phyloP scores from a whole-genome alignment of 495 filamentous ascomycete genomes.

The Choiromyces venosus region DNA sequence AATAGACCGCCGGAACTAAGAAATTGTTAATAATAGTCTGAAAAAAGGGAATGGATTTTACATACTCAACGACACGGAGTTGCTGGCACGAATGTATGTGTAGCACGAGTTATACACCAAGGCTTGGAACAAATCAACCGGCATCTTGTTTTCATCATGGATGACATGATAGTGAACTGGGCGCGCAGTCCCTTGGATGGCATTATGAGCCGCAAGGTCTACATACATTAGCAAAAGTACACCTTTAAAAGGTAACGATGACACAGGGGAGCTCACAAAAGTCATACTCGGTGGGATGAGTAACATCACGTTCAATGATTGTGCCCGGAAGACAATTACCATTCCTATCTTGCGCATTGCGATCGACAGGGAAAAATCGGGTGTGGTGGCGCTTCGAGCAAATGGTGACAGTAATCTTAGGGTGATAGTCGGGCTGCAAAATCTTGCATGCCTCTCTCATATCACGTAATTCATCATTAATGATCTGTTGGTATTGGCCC shows the following conservation, averaged over 20 bases:
- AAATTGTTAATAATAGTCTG: constrained; percentile 32
- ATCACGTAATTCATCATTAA: constrained; percentile 65
- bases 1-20: constrained; percentile 79
- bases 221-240: constrained; percentile 18
- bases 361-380: constrained; percentile 73
- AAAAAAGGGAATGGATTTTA: constrained; percentile 9
- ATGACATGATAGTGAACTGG: constrained; percentile 81
- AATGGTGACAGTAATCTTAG: constrained; percentile 73
- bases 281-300: constrained; percentile 82
- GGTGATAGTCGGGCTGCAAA: constrained; percentile 38
- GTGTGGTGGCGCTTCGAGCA: constrained; percentile 91
- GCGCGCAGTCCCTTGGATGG: constrained; percentile 71
- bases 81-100: constrained; percentile 85
- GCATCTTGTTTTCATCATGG: constrained; percentile 64
- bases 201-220: constrained; percentile 61
- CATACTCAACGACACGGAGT: constrained; percentile 77
- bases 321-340: constrained; percentile 77
- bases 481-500: constrained; percentile 69
- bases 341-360: constrained; percentile 56
- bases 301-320: constrained; percentile 79
- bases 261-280: constrained; percentile 55
- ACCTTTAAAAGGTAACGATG: background rate
- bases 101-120: constrained; percentile 91
- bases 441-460: constrained; percentile 57
- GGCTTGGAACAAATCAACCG: constrained; percentile 63